Evolutionary conservation across 352 stramenopile genomes (phyloP), one percentile per base, ranked within the genome.

Genomic region (Phytophthora ohioensis): DNA sequence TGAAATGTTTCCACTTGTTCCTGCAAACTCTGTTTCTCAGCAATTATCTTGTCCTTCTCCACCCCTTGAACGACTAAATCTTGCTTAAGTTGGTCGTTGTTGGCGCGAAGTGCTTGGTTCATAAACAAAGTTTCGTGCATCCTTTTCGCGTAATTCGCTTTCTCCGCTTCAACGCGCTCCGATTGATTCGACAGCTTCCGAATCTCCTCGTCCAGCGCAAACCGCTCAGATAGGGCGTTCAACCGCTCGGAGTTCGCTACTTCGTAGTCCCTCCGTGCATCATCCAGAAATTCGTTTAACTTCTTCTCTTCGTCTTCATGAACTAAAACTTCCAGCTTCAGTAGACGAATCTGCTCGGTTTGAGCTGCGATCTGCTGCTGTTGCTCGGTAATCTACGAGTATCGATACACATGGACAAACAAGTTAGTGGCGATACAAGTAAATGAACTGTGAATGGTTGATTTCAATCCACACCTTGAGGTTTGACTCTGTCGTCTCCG

Each of bases 51-150:
- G 12, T 83, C 75, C 48, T 91, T 90, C 34, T 95, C 84, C 71
- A 92, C 80, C 4, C 68, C 75, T 2, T 85, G 49, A 34, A 91
- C 76, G 0, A 90, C 75, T 0, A 67, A 49, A 15, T 87, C 73
- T 54, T 91, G 83, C 61, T 92, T 93, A 3, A 93, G 59, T 8
- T 77, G 74, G n/a, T 93, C 86, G 41, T 87, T 85, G 12, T 75
- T 85, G 2, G 83, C 73, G 10, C 84, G 82, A 13, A 92, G 65
- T 2, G 84, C 83, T 39, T 93, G 81, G 39, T 93, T 92, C 86
- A 92, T 91, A 47, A 91, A 90, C 7, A 92, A 56, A 0, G 81
- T 85, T 38, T 95, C 87, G 43, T 92, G 82, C 77, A 92, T 88
- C 17, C 87, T 74, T 47, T 84, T 88, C 2, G 83, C 80, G 31